These are phyloP conservation scores for Flaveria trinervia DNA, from an alignment of 129 eudicot genomes.

Conservation along the genomic window DNA sequence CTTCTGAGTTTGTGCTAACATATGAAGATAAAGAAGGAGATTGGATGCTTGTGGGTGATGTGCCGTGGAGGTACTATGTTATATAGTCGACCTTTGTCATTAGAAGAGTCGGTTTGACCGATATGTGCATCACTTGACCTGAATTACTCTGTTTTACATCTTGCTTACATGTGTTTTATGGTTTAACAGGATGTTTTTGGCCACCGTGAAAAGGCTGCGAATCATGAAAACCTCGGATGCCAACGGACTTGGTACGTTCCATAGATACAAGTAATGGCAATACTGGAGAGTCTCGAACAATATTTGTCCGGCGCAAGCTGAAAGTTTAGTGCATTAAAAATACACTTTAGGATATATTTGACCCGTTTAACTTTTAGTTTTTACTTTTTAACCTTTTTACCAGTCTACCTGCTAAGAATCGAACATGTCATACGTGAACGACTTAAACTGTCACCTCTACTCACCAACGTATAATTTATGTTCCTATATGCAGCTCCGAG, in stretches of 20 bases:
- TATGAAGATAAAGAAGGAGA: conserved; percentile 98
- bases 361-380: background rate
- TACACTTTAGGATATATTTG: background rate
- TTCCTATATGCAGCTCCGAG: conserved; percentile 53
- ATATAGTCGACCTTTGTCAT: conserved; percentile 3
- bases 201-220: conserved; percentile 78
- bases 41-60: conserved; percentile 99
- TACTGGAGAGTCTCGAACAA: background rate
- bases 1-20: conserved; percentile 95
- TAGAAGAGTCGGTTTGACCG: conserved; percentile 12
- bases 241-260: conserved; percentile 66
- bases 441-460: background rate
- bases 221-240: conserved; percentile 93
- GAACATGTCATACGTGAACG: background rate
- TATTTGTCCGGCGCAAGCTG: no score
- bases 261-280: background rate
- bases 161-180: conserved; percentile 26
- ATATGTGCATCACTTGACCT: background rate
- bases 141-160: background rate
- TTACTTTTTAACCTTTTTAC: background rate
- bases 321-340: background rate
- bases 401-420: background rate
- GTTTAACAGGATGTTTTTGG: conserved; percentile 67
- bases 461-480: background rate
- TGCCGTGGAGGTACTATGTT: conserved; percentile 85